Base-by-base conservation (phyloP, 176 grass and related monocot genomes). In the Elaeis guineensis region DNA sequence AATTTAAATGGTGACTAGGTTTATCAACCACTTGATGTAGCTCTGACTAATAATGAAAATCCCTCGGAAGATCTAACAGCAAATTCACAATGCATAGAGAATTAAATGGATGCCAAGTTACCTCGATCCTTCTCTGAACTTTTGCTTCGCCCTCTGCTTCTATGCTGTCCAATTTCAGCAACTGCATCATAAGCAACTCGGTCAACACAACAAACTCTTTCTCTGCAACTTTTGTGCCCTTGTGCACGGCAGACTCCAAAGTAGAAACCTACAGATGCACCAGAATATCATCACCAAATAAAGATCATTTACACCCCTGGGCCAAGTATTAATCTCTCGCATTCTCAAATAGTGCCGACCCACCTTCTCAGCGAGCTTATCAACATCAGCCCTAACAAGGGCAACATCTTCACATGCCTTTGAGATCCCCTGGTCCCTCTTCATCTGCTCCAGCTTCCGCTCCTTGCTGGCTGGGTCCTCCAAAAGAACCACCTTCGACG, bases 111-210 rank as follows among this genome's bases (percentile, higher is more conserved):
- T 25, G 6, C 48, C 19, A 59, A n/a, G 22, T 6, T 83, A 98
- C 93, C 87, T 98, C 93, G 6, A 78, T 81, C 67, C 78, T 98
- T 67, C 93, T 89, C 53, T 89, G 84, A n/a, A 69, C 72, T 70
- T 83, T 98, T 25, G 84, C 93, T 61, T 98, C 88, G 26, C 93
- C 93, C 55, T 89, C 82, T 62, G 93, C 93, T 65, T 92, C 79
- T 26, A 92, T 89, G 52, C 88, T 69, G 65, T 98, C 88, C 3
- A 98, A 67, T 80, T 83, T 98, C 48, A 98, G 57, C 55, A 98
- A 66, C 55, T 98, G 84, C 69, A 81, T 58, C 93, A 98, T 92
- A 28, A 98, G 81, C 21, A 98, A 70, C 76, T 98, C 93, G 3
- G 84, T 81, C 73, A 98, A 82, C 70, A 83, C 63, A 18, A 69